phyloP scores from a whole-genome alignment of 805 yeast genomes.

The Candida sphagnicola region DNA sequence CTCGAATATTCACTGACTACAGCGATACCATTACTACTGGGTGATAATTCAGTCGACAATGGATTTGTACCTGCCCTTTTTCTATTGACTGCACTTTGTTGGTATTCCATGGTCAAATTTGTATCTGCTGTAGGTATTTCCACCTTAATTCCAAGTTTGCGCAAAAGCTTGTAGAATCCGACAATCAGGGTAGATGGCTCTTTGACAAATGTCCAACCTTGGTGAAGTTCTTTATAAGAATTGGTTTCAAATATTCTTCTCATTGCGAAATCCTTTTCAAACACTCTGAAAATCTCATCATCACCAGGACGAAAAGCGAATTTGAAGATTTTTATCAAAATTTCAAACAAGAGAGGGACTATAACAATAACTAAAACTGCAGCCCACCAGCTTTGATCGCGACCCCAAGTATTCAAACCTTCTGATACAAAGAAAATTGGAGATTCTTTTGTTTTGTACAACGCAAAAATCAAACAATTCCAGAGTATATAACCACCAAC shows the following conservation, averaged over 20 bases:
- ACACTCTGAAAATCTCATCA: slow-evolving; percentile 70
- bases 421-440: slow-evolving; percentile 67
- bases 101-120: slow-evolving; percentile 2
- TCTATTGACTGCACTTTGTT: slow-evolving; percentile 20
- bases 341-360: slow-evolving; percentile 64
- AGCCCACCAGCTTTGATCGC: slow-evolving; percentile 86
- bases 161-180: background rate
- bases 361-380: slow-evolving; percentile 52
- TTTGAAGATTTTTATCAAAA: slow-evolving; percentile 55
- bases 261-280: slow-evolving; percentile 67
- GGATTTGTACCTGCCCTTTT: slow-evolving; percentile 49
- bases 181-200: slow-evolving; percentile 31
- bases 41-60: slow-evolving; percentile 46
- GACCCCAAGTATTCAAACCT: slow-evolving; percentile 75
- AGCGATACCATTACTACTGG: slow-evolving; percentile 38
- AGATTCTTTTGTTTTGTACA: slow-evolving; percentile 52
- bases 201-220: slow-evolving; percentile 69
- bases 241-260: slow-evolving; percentile 68
- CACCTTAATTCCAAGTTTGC: background rate
- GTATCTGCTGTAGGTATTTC: background rate
- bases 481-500: slow-evolving; percentile 83
- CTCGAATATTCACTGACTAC: slow-evolving; percentile 22
- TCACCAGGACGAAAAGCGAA: slow-evolving; percentile 62
- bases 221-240: slow-evolving; percentile 68
- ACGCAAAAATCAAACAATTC: slow-evolving; percentile 70